phyloP scores from a whole-genome alignment of 305 asterid genomes.

The Fraxinus floribunda region DNA sequence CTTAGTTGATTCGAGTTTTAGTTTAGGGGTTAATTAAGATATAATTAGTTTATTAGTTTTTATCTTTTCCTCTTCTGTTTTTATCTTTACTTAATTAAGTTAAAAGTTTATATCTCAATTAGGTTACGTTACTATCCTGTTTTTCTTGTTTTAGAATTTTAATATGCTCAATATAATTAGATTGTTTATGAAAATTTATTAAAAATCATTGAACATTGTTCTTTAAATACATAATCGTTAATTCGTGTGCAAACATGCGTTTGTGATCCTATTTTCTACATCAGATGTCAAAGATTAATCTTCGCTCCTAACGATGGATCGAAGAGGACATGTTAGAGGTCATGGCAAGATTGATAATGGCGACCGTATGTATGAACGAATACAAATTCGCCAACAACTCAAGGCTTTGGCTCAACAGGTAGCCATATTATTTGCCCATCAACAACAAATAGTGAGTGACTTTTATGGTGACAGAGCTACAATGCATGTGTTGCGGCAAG shows the following conservation, averaged over 20 bases:
- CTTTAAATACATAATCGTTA: not conserved
- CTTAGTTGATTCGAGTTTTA: too few relatives aligned
- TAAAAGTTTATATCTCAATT: too few relatives aligned
- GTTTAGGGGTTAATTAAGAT: too few relatives aligned
- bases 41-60: too few relatives aligned
- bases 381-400: not conserved
- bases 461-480: not conserved
- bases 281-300: not conserved
- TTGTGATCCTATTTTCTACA: not conserved
- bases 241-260: not conserved
- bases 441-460: not conserved
- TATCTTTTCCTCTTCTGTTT: too few relatives aligned
- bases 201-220: too few relatives aligned
- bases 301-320: not conserved
- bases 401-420: not conserved
- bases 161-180: too few relatives aligned
- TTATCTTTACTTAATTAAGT: too few relatives aligned
- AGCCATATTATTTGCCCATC: not conserved
- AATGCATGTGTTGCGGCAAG: not conserved
- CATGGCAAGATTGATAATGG: not conserved
- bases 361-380: not conserved
- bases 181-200: too few relatives aligned
- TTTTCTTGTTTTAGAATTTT: too few relatives aligned
- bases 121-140: too few relatives aligned
- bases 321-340: not conserved